A percentile compares a stretch with the other conserved stretches of the same genome.
Conservation (phyloP, 331 rosid genomes). For the Quercus phellos region DNA sequence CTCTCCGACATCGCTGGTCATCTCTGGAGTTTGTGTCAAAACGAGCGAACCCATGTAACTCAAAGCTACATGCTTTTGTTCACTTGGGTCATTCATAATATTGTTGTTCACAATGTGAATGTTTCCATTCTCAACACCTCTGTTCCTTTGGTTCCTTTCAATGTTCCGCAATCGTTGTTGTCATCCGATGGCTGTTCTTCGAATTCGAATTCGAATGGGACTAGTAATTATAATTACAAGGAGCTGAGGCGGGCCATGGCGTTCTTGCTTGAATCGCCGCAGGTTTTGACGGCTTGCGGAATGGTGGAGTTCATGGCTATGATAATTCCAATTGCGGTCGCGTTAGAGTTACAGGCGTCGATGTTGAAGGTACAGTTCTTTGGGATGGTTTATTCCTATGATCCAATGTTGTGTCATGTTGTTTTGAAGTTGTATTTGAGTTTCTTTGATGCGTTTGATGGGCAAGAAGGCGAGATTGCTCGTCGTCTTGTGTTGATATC, state of each 20-base stretch:
- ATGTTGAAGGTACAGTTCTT: conserved; percentile 92
- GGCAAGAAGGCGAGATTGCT: conserved; percentile 66
- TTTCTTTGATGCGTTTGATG: conserved; percentile 75
- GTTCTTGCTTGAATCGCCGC: conserved; percentile 87
- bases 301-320: conserved; percentile 76
- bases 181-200: conserved; percentile 6
- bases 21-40: conserved; percentile 83
- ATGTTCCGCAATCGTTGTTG: conserved; percentile 49
- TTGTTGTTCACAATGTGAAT: conserved; percentile 37
- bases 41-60: conserved; percentile 85
- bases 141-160: conserved; percentile 68
- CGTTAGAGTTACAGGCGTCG: conserved; percentile 82
- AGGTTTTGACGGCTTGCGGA: conserved; percentile 74
- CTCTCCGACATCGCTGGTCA: conserved; percentile 85
- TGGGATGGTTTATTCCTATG: conserved; percentile 82
- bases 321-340: conserved; percentile 63
- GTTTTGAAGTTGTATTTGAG: conserved; percentile 67
- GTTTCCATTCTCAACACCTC: conserved; percentile 66
- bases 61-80: conserved; percentile 73
- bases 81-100: conserved; percentile 54
- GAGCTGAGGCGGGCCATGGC: conserved; percentile 82
- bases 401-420: conserved; percentile 73
- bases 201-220: conserved; percentile 14
- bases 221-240: conserved; percentile 42
- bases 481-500: conserved; percentile 62